Percentiles rank a stretch among this genome's conserved stretches.
Conservation (phyloP, 2,329 filamentous ascomycete genomes). For the Penicillium fuscoglaucum region DNA sequence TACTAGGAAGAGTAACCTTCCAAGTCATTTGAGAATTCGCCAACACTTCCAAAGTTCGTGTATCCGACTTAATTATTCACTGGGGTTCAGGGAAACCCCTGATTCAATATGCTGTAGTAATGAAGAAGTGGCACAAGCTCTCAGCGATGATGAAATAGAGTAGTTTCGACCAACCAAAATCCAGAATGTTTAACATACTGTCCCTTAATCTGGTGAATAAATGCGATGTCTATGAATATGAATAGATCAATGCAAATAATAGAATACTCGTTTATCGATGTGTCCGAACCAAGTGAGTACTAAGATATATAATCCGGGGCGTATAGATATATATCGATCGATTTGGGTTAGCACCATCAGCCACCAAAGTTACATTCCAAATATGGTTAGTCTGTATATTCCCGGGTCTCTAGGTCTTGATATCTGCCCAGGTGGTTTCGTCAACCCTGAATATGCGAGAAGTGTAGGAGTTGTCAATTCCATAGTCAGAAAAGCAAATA, state of each 20-base stretch:
- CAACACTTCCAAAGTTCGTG: neutral
- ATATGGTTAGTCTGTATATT: neutral
- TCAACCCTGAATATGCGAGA: neutral
- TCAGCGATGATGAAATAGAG: neutral
- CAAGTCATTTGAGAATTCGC: neutral
- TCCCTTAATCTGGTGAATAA: neutral
- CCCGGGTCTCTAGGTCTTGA: neutral
- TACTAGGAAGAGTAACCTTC: neutral
- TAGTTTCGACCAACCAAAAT: neutral
- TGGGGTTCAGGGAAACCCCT: neutral
- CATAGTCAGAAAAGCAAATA: neutral
- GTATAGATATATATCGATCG: neutral
- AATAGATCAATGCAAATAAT: neutral
- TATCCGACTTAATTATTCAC: neutral
- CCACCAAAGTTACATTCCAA: neutral
- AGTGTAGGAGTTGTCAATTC: neutral
- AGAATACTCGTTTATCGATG: neutral
- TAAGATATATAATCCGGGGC: neutral
- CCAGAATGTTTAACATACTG: neutral
- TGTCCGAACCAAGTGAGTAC: neutral
- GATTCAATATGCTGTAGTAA: neutral
- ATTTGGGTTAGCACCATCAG: neutral
- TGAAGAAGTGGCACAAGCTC: neutral
- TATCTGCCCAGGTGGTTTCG: neutral
- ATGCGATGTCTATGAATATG: too few species aligned